Evolutionary conservation across 345 rosid genomes (phyloP).

Genomic region (Adansonia digitata): DNA sequence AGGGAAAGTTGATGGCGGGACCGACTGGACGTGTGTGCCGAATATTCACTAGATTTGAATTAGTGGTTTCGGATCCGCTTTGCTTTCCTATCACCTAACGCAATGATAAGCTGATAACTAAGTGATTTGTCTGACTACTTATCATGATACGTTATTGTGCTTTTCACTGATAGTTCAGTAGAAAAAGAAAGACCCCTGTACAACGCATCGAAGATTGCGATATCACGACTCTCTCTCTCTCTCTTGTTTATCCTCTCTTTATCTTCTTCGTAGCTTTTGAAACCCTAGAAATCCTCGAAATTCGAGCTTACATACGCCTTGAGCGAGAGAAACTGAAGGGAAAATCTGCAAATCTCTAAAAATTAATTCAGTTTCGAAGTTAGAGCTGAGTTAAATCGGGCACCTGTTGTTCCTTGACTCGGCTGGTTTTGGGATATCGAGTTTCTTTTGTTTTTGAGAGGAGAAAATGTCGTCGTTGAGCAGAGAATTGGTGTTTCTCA

Average conservation of each 20-base stretch:
- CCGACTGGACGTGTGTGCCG: conserved; percentile 56
- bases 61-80: conserved; percentile 60
- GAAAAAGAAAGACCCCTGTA: conserved; percentile 39
- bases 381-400: conserved; percentile 6
- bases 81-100: conserved; percentile 19
- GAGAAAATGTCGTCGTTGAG: conserved; percentile 64
- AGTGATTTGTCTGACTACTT: accelerated
- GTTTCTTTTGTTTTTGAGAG: not conserved
- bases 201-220: no score
- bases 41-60: conserved; percentile 70
- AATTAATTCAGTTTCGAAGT: conserved; percentile 17
- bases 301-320: conserved; percentile 19
- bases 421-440: conserved; percentile 2
- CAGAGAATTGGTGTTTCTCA: conserved; percentile 84
- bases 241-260: conserved; percentile 20
- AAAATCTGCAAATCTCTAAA: not conserved
- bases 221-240: no score
- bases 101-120: conserved; percentile 3
- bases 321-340: not conserved
- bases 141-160: accelerated
- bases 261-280: conserved; percentile 44
- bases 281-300: conserved; percentile 70
- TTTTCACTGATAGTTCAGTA: conserved; percentile 44
- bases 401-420: conserved; percentile 6
- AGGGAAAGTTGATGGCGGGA: no score